Percentiles rank a stretch among this genome's conserved stretches.
These are phyloP conservation scores for Plasmodium malariae DNA, from an alignment of 169 alveolate genomes.

Conservation along the genomic window DNA sequence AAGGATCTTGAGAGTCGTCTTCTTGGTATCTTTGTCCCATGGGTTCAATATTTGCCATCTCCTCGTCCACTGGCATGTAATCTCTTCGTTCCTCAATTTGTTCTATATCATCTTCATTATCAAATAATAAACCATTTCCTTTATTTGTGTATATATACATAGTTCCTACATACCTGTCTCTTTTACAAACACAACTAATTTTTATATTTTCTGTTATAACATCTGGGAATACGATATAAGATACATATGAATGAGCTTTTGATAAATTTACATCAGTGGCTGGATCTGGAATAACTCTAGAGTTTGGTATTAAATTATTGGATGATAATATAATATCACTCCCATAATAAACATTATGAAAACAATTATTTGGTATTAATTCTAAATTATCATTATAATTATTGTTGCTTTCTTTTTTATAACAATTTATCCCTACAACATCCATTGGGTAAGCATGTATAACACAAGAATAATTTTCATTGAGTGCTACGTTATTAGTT, in stretches of 20 bases:
- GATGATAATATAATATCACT: slow-evolving; percentile 17
- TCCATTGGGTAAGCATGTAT: slow-evolving; percentile 59
- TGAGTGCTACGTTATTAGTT: slow-evolving; percentile 5
- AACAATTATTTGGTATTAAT: slow-evolving; percentile 46
- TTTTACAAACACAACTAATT: slow-evolving; percentile 41
- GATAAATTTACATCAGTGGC: slow-evolving; percentile 26
- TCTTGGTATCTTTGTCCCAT: too few species aligned
- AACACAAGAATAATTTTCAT: slow-evolving; percentile 20
- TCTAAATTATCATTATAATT: slow-evolving; percentile 12
- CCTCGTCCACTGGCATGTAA: background rate
- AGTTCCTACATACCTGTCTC: slow-evolving; percentile 15
- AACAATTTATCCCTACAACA: slow-evolving; percentile 59
- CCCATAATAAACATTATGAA: slow-evolving; percentile 49
- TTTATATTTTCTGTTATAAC: slow-evolving; percentile 19
- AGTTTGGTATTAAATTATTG: slow-evolving; percentile 54
- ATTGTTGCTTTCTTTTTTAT: slow-evolving; percentile 25
- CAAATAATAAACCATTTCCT: background rate
- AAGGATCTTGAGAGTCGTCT: too few species aligned
- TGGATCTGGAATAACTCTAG: slow-evolving; percentile 70
- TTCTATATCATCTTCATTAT: background rate
- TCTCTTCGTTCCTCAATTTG: background rate
- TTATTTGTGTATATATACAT: slow-evolving; percentile 39
- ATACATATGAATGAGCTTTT: slow-evolving; percentile 39
- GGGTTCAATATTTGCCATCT: background rate
- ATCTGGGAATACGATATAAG: slow-evolving; percentile 41